These are phyloP conservation scores for Isoetes engelmannii DNA, from an alignment of 83 land plant species.

Conservation along the genomic window DNA sequence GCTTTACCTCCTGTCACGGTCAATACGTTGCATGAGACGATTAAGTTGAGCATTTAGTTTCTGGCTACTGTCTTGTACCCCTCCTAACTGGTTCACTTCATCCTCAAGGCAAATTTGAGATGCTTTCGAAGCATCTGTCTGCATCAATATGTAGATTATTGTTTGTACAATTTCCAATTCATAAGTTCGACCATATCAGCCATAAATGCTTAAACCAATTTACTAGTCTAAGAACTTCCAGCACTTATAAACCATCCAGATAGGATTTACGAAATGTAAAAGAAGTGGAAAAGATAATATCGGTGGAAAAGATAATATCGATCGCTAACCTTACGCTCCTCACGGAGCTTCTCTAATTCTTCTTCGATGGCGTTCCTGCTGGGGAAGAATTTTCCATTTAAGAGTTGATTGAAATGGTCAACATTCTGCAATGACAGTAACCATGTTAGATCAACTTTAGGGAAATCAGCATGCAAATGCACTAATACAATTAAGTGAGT, in stretches of 20 bases:
- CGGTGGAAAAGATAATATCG: neutral
- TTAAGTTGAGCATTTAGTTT: neutral
- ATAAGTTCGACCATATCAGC: neutral
- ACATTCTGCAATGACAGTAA: constrained; percentile 38
- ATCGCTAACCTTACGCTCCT: constrained; percentile 37
- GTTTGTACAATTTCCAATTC: neutral
- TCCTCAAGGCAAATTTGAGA: constrained; percentile 66
- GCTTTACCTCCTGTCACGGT: constrained; percentile 16
- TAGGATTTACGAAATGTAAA: neutral
- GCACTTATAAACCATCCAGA: neutral
- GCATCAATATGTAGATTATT: constrained; percentile 1
- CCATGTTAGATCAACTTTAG: no score
- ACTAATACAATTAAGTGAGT: no score
- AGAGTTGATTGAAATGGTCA: constrained; percentile 40
- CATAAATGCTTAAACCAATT: neutral
- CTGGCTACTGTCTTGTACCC: constrained; percentile 18
- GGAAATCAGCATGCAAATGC: no score
- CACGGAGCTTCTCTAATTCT: constrained; percentile 30
- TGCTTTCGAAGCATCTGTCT: constrained; percentile 58
- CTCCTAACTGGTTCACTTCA: constrained; percentile 68
- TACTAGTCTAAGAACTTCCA: neutral
- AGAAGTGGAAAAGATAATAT: neutral
- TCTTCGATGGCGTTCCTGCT: constrained; percentile 27
- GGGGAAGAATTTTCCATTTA: constrained; percentile 46
- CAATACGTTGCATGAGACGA: constrained; percentile 13